Conservation (phyloP, 441 rosid genomes). For the Aquilaria agallochum region DNA sequence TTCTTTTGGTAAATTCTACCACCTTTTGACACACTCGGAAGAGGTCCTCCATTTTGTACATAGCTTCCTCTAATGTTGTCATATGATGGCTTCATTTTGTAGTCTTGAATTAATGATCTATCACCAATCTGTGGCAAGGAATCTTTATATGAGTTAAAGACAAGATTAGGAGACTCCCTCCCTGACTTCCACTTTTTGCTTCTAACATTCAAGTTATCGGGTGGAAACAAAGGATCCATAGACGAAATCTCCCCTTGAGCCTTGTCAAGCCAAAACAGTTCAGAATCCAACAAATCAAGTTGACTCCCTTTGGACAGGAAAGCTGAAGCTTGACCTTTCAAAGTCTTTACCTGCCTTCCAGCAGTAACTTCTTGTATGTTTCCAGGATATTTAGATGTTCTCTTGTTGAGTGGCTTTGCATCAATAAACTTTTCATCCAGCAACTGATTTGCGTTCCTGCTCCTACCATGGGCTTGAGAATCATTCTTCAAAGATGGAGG, state of each 20-base stretch:
- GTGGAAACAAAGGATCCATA: slow-evolving; percentile 43
- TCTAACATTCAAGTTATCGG: slow-evolving; percentile 55
- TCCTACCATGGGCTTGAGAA: slow-evolving; percentile 39
- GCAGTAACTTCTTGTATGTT: slow-evolving; percentile 33
- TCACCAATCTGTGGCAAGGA: slow-evolving; percentile 56
- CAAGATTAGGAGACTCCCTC: slow-evolving; percentile 55
- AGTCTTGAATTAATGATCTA: slow-evolving; percentile 53
- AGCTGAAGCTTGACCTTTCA: slow-evolving; percentile 36
- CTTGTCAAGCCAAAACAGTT: slow-evolving; percentile 45
- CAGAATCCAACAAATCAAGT: slow-evolving; percentile 41
- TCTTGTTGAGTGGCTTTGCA: slow-evolving; percentile 30
- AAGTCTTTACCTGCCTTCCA: slow-evolving; percentile 56
- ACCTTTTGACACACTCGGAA: slow-evolving; percentile 39
- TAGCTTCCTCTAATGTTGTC: slow-evolving; percentile 57
- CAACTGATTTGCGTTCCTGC: slow-evolving; percentile 28
- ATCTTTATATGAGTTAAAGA: slow-evolving; percentile 43
- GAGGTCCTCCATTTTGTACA: slow-evolving; percentile 48
- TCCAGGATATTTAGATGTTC: slow-evolving; percentile 40
- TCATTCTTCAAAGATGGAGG: slow-evolving; percentile 57
- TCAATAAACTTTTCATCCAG: slow-evolving; percentile 26
- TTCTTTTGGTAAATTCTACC: slow-evolving; percentile 34
- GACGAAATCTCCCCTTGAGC: slow-evolving; percentile 44
- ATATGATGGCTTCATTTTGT: slow-evolving; percentile 45
- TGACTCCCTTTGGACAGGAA: slow-evolving; percentile 44
- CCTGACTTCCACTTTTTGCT: slow-evolving; percentile 64